phyloP scores from a whole-genome alignment of 1,139 yeast species.

The Suhomyces wounanorum region DNA sequence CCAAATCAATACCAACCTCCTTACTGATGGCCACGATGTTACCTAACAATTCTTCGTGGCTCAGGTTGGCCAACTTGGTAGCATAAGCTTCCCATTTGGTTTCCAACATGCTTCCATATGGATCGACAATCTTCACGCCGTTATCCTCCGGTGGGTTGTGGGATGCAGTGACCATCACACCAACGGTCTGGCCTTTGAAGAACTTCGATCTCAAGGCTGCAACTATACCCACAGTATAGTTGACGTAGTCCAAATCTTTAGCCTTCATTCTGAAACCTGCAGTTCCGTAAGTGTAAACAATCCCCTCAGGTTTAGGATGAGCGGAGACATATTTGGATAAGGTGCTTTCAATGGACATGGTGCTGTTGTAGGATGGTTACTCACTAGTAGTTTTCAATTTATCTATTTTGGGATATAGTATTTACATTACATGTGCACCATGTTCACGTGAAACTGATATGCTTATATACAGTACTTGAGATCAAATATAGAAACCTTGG shows the following conservation, averaged over 20 bases:
- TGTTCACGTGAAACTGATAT: background rate
- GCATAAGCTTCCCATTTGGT: constrained; percentile 84
- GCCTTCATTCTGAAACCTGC: constrained; percentile 94
- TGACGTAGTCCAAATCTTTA: constrained; percentile 70
- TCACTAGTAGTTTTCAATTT: background rate
- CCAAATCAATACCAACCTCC: constrained; percentile 43
- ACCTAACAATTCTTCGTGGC: constrained; percentile 37
- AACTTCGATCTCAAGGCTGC: constrained; percentile 80
- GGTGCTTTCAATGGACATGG: constrained; percentile 15
- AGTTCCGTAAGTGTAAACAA: constrained; percentile 76
- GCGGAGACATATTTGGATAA: constrained; percentile 13
- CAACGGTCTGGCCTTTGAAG: constrained; percentile 68
- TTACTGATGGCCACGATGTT: constrained; percentile 30
- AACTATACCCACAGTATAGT: constrained; percentile 79
- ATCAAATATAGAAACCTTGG: too few species aligned
- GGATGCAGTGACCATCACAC: constrained; percentile 95
- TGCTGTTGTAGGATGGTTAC: background rate
- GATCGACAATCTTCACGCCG: constrained; percentile 95
- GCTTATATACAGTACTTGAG: too few species aligned
- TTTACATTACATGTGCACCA: background rate
- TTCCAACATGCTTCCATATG: constrained; percentile 89
- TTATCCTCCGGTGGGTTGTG: constrained; percentile 95
- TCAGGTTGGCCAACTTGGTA: constrained; percentile 74
- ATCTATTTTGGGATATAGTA: constrained; percentile 1
- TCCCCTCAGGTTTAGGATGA: constrained; percentile 50